Conservation (phyloP, 1,139 yeast genomes). For the Sugiyamaella pinicola region DNA sequence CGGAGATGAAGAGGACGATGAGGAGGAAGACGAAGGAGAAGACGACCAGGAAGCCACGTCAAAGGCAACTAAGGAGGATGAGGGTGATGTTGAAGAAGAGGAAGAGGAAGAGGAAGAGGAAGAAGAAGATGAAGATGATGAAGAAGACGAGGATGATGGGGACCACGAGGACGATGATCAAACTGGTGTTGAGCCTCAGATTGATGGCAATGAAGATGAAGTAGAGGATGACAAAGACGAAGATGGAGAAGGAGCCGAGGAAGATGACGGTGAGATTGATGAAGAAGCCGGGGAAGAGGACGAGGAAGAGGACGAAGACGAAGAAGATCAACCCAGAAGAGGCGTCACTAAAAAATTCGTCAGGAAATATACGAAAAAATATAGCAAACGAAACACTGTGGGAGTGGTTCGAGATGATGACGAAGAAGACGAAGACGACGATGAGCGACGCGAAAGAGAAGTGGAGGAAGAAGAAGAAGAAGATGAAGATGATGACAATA, state of each 20-base stretch:
- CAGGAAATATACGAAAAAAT: slow-evolving; percentile 27
- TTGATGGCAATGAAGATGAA: slow-evolving; percentile 4
- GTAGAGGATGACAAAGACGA: slow-evolving; percentile 14
- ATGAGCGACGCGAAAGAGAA: background rate
- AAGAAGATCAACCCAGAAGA: slow-evolving; percentile 21
- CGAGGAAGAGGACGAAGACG: background rate
- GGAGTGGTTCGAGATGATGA: background rate
- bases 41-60: slow-evolving; percentile 9
- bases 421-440: slow-evolving; percentile 7
- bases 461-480: slow-evolving; percentile 32
- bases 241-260: slow-evolving; percentile 4
- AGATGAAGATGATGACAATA: slow-evolving; percentile 37
- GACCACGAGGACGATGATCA: slow-evolving; percentile 12
- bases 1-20: slow-evolving; percentile 8
- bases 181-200: slow-evolving; percentile 15
- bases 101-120: slow-evolving; percentile 15
- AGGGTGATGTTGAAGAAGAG: slow-evolving; percentile 6
- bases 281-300: background rate
- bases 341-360: slow-evolving; percentile 29
- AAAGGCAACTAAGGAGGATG: too few relatives aligned
- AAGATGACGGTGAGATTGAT: slow-evolving; percentile 14
- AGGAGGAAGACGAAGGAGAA: slow-evolving; percentile 8
- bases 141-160: slow-evolving; percentile 6
- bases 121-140: slow-evolving; percentile 26
- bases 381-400: slow-evolving; percentile 13